These are phyloP conservation scores for Phytopythium sindhum DNA, from an alignment of 352 stramenopile species.

Conservation along the genomic window DNA sequence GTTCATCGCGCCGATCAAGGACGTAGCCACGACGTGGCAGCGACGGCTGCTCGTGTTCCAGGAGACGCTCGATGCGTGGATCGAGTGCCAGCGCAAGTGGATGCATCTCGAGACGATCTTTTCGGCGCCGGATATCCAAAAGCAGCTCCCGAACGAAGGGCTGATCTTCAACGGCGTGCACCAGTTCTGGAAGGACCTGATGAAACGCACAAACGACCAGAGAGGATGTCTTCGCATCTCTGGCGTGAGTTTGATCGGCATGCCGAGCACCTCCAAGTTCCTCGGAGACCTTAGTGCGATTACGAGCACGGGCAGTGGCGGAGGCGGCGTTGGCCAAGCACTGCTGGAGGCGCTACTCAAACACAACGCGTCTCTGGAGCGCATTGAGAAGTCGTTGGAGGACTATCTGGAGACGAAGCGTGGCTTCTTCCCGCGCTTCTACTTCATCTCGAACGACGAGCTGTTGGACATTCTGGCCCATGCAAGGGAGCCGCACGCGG, in stretches of 20 bases:
- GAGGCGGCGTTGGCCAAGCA: slow-evolving; percentile 22
- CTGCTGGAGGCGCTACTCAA: slow-evolving; percentile 63
- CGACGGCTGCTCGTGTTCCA: slow-evolving; percentile 69
- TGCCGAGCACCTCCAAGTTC: slow-evolving; percentile 5
- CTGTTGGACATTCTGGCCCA: slow-evolving; percentile 82
- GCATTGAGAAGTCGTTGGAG: slow-evolving; percentile 77
- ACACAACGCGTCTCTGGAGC: slow-evolving; percentile 67
- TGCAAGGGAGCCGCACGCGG: slow-evolving; percentile 69
- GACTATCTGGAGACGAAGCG: slow-evolving; percentile 85
- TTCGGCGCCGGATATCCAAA: slow-evolving; percentile 76
- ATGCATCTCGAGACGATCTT: slow-evolving; percentile 85
- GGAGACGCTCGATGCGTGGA: slow-evolving; percentile 78
- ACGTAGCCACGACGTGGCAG: slow-evolving; percentile 64
- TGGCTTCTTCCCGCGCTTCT: slow-evolving; percentile 82
- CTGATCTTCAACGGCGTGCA: slow-evolving; percentile 58
- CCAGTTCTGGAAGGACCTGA: slow-evolving; percentile 80
- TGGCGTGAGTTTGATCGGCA: slow-evolving; percentile 34
- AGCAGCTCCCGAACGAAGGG: slow-evolving; percentile 70
- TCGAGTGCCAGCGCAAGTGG: slow-evolving; percentile 79
- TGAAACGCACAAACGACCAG: slow-evolving; percentile 60
- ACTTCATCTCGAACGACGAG: slow-evolving; percentile 88
- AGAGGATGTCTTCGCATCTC: slow-evolving; percentile 65
- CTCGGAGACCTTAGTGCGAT: background rate
- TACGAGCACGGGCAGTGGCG: slow-evolving; percentile 7
- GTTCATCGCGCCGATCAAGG: slow-evolving; percentile 81